These are phyloP conservation scores for Bipolaris cookei DNA, from an alignment of 2,329 filamentous ascomycete genomes.

Conservation along the genomic window DNA sequence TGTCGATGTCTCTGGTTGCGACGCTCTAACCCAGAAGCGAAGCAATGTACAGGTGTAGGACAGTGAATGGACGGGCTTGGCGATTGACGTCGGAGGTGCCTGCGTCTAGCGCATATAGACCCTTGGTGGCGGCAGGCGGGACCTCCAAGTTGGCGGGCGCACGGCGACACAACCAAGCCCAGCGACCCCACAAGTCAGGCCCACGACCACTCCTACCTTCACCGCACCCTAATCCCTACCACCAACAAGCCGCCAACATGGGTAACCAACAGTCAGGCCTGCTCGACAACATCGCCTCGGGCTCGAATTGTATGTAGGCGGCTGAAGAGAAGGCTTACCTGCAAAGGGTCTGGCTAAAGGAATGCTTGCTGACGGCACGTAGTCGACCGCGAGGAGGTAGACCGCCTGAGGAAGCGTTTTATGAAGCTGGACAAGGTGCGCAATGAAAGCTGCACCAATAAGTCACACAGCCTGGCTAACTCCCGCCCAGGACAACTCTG, in stretches of 20 bases:
- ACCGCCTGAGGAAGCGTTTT: slow-evolving; percentile 92
- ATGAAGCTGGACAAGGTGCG: slow-evolving; percentile 98
- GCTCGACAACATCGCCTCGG: slow-evolving; percentile 94
- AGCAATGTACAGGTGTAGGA: slow-evolving; percentile 10
- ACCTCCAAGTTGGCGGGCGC: slow-evolving; percentile 22
- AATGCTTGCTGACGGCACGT: slow-evolving; percentile 32
- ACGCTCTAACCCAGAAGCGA: not conserved
- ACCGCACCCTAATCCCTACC: slow-evolving; percentile 19
- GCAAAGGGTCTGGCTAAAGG: slow-evolving; percentile 30
- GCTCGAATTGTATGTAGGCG: slow-evolving; percentile 81
- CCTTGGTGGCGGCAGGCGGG: slow-evolving; percentile 25
- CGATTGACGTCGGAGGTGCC: slow-evolving; percentile 31
- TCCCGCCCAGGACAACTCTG: slow-evolving; percentile 80
- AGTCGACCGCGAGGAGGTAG: slow-evolving; percentile 98
- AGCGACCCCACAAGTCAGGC: slow-evolving; percentile 27
- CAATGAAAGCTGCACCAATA: not conserved
- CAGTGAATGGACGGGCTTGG: slow-evolving; percentile 32
- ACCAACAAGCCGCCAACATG: slow-evolving; percentile 49
- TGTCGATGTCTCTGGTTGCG: slow-evolving; percentile 1
- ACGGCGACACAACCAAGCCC: slow-evolving; percentile 6
- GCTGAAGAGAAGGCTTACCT: slow-evolving; percentile 21
- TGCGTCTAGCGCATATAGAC: slow-evolving; percentile 23
- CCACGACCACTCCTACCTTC: slow-evolving; percentile 22
- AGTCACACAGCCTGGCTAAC: not conserved
- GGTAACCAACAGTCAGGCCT: slow-evolving; percentile 68